Evolutionary conservation across 2,329 filamentous ascomycete species (phyloP).

Genomic region (Coniochaeta sp.): DNA sequence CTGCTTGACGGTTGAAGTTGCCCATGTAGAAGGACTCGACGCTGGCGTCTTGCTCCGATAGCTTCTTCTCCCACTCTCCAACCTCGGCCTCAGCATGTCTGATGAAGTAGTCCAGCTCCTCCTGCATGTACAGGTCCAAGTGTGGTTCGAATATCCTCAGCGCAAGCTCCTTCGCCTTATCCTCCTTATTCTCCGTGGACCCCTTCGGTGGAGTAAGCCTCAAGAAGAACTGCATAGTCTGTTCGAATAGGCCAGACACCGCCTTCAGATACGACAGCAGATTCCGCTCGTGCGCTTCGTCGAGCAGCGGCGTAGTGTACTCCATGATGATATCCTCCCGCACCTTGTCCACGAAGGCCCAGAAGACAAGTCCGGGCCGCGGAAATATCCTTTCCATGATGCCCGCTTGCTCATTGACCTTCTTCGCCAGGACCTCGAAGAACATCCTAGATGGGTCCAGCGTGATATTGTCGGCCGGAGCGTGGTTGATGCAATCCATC

Average conservation of each 20-base stretch:
- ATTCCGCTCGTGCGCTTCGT: slow-evolving; percentile 74
- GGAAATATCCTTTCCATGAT: slow-evolving; percentile 82
- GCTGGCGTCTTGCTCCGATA: slow-evolving; percentile 83
- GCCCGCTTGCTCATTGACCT: slow-evolving; percentile 73
- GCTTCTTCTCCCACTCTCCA: slow-evolving; percentile 79
- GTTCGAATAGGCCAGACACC: slow-evolving; percentile 81
- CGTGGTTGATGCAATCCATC: slow-evolving; percentile 72
- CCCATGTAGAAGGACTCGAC: slow-evolving; percentile 95
- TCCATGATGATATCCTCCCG: slow-evolving; percentile 79
- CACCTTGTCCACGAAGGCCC: slow-evolving; percentile 73
- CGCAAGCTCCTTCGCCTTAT: slow-evolving; percentile 61
- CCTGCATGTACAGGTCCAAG: slow-evolving; percentile 85
- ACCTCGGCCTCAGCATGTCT: slow-evolving; percentile 71
- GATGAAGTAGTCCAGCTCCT: slow-evolving; percentile 83
- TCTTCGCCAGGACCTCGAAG: slow-evolving; percentile 65
- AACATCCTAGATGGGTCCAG: slow-evolving; percentile 76
- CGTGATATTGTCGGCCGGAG: slow-evolving; percentile 58
- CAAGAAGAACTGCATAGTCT: slow-evolving; percentile 70
- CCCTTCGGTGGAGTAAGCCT: slow-evolving; percentile 61
- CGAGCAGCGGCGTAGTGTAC: slow-evolving; percentile 78
- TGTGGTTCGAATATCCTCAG: slow-evolving; percentile 80
- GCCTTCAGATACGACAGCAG: slow-evolving; percentile 76
- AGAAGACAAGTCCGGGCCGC: slow-evolving; percentile 60
- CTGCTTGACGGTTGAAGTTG: slow-evolving; percentile 86
- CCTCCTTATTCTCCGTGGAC: slow-evolving; percentile 40